These are phyloP conservation scores for Hibiscus tridactylites DNA, from an alignment of 345 rosid genomes.

Conservation along the genomic window DNA sequence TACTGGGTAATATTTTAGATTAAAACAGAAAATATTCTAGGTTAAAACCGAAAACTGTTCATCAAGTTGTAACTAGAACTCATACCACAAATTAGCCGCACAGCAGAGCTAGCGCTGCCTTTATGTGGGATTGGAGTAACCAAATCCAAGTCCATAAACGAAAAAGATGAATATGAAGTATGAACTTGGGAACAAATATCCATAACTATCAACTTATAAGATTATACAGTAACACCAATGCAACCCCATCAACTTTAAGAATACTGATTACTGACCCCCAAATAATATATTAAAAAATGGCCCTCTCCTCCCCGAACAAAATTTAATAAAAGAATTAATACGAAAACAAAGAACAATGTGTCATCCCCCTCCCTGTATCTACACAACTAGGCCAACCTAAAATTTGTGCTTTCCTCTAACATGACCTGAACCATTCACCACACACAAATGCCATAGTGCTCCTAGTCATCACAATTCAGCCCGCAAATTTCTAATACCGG, in stretches of 20 bases:
- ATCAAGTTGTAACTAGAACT: no score
- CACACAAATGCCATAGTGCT: not conserved
- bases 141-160: no score
- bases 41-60: no score
- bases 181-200: no score
- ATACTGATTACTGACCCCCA: conserved; percentile 18
- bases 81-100: no score
- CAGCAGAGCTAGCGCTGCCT: no score
- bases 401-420: conserved; percentile 14
- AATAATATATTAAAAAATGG: not conserved
- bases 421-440: conserved; percentile 1
- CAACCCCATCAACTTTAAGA: conserved; percentile 9
- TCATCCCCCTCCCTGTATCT: conserved; percentile 24
- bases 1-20: no score
- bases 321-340: conserved; percentile 38
- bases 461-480: conserved; percentile 75
- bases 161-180: no score
- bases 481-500: conserved; percentile 90
- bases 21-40: no score
- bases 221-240: not conserved
- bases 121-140: no score
- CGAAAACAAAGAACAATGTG: conserved; percentile 27
- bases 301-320: not conserved
- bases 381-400: conserved; percentile 24
- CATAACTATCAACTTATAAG: no score